Percentiles rank a stretch among this genome's conserved stretches.
These are phyloP conservation scores for Alternaria incomplexa DNA, from an alignment of 2,329 filamentous ascomycete genomes.

Conservation along the genomic window DNA sequence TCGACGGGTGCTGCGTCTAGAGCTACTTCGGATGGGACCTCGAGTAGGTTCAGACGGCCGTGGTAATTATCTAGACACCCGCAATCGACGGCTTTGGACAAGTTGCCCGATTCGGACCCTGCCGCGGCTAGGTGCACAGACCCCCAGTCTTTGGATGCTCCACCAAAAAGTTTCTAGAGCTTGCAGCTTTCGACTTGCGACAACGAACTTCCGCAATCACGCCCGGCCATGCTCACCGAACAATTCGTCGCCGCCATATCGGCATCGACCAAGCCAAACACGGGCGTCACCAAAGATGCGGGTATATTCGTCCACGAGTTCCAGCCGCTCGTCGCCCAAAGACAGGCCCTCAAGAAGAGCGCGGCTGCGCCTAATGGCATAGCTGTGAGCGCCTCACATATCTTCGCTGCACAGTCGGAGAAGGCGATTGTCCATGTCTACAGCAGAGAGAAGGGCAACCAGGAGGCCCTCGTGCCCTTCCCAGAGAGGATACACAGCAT, in stretches of 20 bases:
- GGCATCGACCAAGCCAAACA: conserved; percentile 49
- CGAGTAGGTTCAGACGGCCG: neutral
- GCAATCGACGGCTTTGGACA: neutral
- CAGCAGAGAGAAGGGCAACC: conserved; percentile 78
- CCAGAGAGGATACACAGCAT: conserved; percentile 84
- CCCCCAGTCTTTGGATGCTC: neutral
- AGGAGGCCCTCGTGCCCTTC: conserved; percentile 88
- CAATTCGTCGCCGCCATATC: conserved; percentile 58
- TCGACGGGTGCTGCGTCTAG: neutral
- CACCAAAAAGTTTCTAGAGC: conserved; percentile 21
- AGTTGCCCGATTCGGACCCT: neutral
- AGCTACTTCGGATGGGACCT: neutral
- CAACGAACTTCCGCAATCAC: conserved; percentile 1
- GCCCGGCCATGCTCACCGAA: conserved; percentile 56
- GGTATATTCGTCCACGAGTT: conserved; percentile 86
- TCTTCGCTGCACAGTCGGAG: conserved; percentile 89
- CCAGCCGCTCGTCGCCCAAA: conserved; percentile 77
- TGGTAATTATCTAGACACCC: neutral
- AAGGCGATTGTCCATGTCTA: conserved; percentile 96
- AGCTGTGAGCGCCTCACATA: conserved; percentile 78
- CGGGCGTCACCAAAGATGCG: conserved; percentile 71
- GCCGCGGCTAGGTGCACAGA: conserved; percentile 8
- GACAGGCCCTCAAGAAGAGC: conserved; percentile 88
- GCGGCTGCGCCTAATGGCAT: conserved; percentile 79
- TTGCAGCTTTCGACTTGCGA: conserved; percentile 6